These are phyloP conservation scores for Penicillium goetzii DNA, from an alignment of 495 filamentous ascomycete species.

Conservation along the genomic window DNA sequence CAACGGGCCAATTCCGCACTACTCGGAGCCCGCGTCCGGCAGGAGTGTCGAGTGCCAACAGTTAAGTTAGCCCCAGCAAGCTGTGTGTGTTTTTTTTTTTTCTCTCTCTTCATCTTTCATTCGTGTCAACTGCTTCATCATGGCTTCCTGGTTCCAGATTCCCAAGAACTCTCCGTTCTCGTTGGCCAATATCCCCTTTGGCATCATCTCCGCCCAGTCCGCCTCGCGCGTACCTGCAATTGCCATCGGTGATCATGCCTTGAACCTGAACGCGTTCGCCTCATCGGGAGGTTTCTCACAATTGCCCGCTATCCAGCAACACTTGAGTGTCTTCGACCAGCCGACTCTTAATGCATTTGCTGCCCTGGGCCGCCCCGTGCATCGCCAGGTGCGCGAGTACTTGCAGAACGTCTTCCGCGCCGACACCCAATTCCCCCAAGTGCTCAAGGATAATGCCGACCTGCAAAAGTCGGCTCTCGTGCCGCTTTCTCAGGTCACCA, in stretches of 20 bases:
- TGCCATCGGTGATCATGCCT: constrained; percentile 75
- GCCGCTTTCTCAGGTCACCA: constrained; percentile 61
- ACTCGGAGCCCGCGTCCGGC: constrained; percentile 13
- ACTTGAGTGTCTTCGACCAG: constrained; percentile 66
- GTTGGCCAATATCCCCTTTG: constrained; percentile 89
- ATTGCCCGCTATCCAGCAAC: constrained; percentile 60
- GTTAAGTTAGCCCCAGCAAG: constrained; percentile 16
- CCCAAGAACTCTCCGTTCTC: constrained; percentile 74
- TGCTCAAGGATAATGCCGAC: constrained; percentile 59
- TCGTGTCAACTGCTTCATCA: constrained; percentile 30
- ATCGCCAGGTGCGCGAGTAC: constrained; percentile 71
- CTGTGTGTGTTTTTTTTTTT: constrained; percentile 9
- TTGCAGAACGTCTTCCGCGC: constrained; percentile 71
- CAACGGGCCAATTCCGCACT: constrained; percentile 37
- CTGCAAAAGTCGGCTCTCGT: constrained; percentile 59
- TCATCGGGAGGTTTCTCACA: constrained; percentile 60
- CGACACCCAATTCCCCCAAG: constrained; percentile 59
- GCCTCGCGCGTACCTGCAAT: constrained; percentile 67
- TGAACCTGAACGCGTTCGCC: constrained; percentile 74
- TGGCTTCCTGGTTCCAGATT: constrained; percentile 70
- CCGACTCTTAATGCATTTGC: constrained; percentile 84
- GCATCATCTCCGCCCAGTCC: constrained; percentile 69
- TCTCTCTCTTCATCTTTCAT: constrained; percentile 6
- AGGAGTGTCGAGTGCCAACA: constrained; percentile 7
- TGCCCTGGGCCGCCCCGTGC: constrained; percentile 69